A percentile compares a stretch with the other conserved stretches of the same genome.
These are phyloP conservation scores for Trichocladium antarcticum DNA, from an alignment of 495 filamentous ascomycete genomes.

Conservation along the genomic window DNA sequence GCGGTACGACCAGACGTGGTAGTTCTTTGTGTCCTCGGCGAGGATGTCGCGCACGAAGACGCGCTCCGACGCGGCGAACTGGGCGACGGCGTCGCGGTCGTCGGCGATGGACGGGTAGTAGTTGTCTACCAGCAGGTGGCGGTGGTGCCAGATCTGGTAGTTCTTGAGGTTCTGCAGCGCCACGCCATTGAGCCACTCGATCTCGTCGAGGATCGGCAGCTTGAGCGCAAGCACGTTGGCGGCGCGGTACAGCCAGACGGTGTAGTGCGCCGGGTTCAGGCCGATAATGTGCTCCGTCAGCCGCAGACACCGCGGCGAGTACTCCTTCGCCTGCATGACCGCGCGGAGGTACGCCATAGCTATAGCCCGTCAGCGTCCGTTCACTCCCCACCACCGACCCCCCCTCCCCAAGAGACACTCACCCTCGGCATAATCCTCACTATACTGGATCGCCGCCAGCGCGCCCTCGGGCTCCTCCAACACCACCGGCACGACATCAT, in stretches of 20 bases:
- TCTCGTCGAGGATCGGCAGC: slow-evolving; percentile 56
- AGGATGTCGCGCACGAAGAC: slow-evolving; percentile 76
- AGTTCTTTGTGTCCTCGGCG: slow-evolving; percentile 82
- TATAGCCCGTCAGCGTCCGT: slow-evolving; percentile 19
- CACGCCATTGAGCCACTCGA: slow-evolving; percentile 74
- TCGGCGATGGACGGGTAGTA: slow-evolving; percentile 45
- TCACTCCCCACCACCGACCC: not conserved
- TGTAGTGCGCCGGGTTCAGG: slow-evolving; percentile 95
- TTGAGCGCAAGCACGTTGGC: slow-evolving; percentile 57
- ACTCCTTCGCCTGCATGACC: slow-evolving; percentile 80
- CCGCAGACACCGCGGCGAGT: slow-evolving; percentile 62
- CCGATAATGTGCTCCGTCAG: slow-evolving; percentile 80
- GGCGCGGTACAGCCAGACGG: slow-evolving; percentile 92
- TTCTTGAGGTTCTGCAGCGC: slow-evolving; percentile 83
- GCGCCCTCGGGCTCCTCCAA: slow-evolving; percentile 71
- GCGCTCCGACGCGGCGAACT: slow-evolving; percentile 45
- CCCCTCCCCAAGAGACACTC: slow-evolving; percentile 29
- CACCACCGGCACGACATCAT: slow-evolving; percentile 70
- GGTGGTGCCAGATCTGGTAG: slow-evolving; percentile 98
- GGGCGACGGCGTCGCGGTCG: slow-evolving; percentile 19
- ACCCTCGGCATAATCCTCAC: slow-evolving; percentile 74
- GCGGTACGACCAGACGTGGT: slow-evolving; percentile 94
- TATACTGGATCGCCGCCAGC: slow-evolving; percentile 81
- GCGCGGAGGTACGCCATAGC: slow-evolving; percentile 75
- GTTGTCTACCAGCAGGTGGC: slow-evolving; percentile 67